phyloP scores from a whole-genome alignment of 2,329 filamentous ascomycete genomes.

The Thelonectria blattea region DNA sequence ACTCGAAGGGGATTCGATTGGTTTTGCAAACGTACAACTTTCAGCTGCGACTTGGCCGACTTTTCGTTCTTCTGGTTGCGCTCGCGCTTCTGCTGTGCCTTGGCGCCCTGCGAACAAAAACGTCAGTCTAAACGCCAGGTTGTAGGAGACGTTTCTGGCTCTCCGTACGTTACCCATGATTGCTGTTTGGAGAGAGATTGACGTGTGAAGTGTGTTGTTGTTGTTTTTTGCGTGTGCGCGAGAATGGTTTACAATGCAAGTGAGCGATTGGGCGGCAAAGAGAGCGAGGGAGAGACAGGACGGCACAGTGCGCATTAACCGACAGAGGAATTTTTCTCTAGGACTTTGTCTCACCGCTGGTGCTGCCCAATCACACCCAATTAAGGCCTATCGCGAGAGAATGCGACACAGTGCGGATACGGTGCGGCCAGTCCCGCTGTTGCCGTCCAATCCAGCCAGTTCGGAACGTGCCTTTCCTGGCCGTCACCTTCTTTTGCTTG shows the following conservation, averaged over 20 bases:
- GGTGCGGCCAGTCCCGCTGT: too few relatives aligned
- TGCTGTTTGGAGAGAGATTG: constrained; percentile 22
- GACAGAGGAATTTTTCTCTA: not conserved
- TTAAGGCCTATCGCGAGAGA: too few relatives aligned
- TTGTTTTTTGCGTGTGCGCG: constrained; percentile 28
- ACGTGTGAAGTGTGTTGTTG: constrained; percentile 14
- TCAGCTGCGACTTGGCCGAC: constrained; percentile 70
- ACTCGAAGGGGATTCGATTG: not conserved
- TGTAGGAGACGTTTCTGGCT: not conserved
- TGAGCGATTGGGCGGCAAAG: constrained; percentile 17
- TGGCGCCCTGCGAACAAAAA: constrained; percentile 59
- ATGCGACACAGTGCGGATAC: too few relatives aligned
- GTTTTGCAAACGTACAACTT: constrained; percentile 60
- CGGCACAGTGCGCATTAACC: not conserved
- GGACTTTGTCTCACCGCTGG: not conserved
- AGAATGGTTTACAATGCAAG: constrained; percentile 16
- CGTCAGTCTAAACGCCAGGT: not conserved
- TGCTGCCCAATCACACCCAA: too few relatives aligned
- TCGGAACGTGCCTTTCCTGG: too few relatives aligned
- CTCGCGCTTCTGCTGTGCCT: constrained; percentile 74
- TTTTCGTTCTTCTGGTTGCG: constrained; percentile 68
- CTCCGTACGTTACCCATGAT: constrained; percentile 46
- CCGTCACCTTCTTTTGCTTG: too few relatives aligned
- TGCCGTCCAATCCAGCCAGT: too few relatives aligned
- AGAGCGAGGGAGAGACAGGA: not conserved